Evolutionary conservation across 2,329 filamentous ascomycete species (phyloP), one percentile per base, ranked within the genome.

Genomic region (Cryphonectria nitschkei): DNA sequence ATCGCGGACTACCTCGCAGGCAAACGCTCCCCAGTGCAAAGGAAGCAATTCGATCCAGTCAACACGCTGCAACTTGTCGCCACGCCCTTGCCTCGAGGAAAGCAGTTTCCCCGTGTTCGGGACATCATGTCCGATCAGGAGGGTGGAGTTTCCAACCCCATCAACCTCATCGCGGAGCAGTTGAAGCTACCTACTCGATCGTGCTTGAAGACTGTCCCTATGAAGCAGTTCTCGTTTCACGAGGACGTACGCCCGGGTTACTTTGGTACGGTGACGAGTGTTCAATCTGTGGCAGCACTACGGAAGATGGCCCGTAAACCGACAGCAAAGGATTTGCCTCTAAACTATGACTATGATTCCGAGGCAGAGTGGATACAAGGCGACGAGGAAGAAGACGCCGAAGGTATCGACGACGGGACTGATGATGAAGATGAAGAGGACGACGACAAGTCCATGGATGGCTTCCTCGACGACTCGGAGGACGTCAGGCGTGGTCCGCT

Each of bases 381-480:
- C 70, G 87, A 91, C 72, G 86, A 89, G 68, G 88, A 89, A 41
- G 91, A 92, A 37, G 91, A 92, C 60, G 90, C 92, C 65, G 86
- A 93, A 3, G 90, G 89, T 19, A 56, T 73, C 14, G 70, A 70
- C 16, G 87, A 90, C 2, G 84, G 90, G 37, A 91, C 92, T 29
- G 90, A 92, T 11, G 88, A 87, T 82, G 94, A 87, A 84, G 95
- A 87, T n/a, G 84, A 85, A 52, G 74, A 84, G 0, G 92, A 92
- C 70, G 91, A 89, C n/a, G 92, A 93, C 22, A 92, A 93, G 73
- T 94, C 97, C 72, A 92, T 97, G 90, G 93, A 94, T 4, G 95
- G 90, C 26, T 98, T 98, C 77, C 84, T 98, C 1, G 95, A 97
- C 75, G 93, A 97, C 76, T 93, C 93, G 7, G 93, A 97, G 68